phyloP scores from a whole-genome alignment of 169 alveolate genomes.

The Babesia gibsoni region DNA sequence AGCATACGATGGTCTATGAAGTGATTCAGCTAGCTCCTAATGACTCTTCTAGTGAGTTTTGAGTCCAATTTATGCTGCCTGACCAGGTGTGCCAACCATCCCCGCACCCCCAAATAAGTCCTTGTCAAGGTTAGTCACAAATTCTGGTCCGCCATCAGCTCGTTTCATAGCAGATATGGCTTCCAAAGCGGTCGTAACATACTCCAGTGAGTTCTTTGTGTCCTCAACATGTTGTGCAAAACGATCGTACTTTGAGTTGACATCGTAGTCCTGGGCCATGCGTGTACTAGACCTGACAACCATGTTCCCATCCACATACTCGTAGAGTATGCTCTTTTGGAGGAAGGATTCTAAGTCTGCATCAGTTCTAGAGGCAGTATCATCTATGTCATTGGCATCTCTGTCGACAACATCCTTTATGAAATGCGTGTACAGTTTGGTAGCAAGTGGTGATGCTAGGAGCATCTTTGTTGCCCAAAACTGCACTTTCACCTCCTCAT shows the following conservation, averaged over 20 bases:
- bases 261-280: conserved; percentile 61
- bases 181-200: conserved; percentile 54
- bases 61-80: too few relatives aligned
- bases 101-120: not conserved
- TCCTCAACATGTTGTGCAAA: conserved; percentile 42
- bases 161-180: conserved; percentile 45
- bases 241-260: conserved; percentile 63
- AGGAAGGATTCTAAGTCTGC: conserved; percentile 63
- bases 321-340: conserved; percentile 57
- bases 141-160: conserved; percentile 59
- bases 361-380: conserved; percentile 43
- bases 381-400: conserved; percentile 20
- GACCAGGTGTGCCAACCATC: not conserved
- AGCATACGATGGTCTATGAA: too few relatives aligned
- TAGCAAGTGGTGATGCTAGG: conserved; percentile 78
- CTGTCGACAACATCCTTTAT: conserved; percentile 72
- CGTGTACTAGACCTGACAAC: conserved; percentile 47
- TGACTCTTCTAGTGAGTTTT: too few relatives aligned
- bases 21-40: too few relatives aligned
- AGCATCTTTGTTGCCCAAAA: conserved; percentile 86
- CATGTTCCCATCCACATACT: conserved; percentile 60
- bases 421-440: conserved; percentile 81
- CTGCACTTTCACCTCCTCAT: conserved; percentile 82
- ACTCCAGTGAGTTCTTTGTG: conserved; percentile 57
- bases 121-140: conserved; percentile 53